Evolutionary conservation across 2,329 filamentous ascomycete species (phyloP).

Genomic region (Podosphaera aphanis): DNA sequence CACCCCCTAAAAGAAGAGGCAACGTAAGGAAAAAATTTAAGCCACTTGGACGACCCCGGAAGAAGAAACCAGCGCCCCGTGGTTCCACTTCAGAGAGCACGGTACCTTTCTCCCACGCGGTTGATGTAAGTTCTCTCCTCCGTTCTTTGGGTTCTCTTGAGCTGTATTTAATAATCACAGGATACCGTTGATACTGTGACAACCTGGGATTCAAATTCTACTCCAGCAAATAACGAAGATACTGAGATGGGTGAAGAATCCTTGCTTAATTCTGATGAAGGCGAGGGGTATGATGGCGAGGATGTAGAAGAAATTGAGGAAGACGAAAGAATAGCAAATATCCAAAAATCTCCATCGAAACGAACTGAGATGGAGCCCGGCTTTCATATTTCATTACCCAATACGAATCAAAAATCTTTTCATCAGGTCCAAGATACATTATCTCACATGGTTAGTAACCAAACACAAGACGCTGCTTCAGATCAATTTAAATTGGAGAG

Average conservation of each 20-base stretch:
- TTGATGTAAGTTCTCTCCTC: conserved; percentile 10
- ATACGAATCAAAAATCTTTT: too few relatives aligned
- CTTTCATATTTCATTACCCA: background rate
- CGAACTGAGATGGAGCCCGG: background rate
- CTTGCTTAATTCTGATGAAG: conserved; percentile 12
- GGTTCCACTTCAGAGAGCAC: conserved; percentile 6
- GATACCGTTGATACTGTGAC: background rate
- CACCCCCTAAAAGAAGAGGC: conserved; percentile 31
- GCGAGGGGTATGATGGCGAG: conserved; percentile 13
- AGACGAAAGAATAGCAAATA: conserved; percentile 20
- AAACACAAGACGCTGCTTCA: too few relatives aligned
- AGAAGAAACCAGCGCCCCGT: conserved; percentile 31
- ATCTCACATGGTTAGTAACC: too few relatives aligned
- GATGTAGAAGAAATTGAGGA: conserved; percentile 28
- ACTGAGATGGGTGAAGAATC: conserved; percentile 16
- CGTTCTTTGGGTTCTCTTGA: background rate
- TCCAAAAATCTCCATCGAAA: conserved; percentile 14
- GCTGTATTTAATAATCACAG: background rate
- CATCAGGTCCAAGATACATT: too few relatives aligned
- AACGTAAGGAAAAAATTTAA: conserved; percentile 47
- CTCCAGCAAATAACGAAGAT: conserved; percentile 10
- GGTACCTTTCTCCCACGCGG: conserved; percentile 3
- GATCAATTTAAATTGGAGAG: too few relatives aligned
- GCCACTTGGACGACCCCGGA: conserved; percentile 54
- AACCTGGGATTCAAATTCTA: background rate